phyloP scores from a whole-genome alignment of 352 stramenopile species.

The Stramenopiles sp. region DNA sequence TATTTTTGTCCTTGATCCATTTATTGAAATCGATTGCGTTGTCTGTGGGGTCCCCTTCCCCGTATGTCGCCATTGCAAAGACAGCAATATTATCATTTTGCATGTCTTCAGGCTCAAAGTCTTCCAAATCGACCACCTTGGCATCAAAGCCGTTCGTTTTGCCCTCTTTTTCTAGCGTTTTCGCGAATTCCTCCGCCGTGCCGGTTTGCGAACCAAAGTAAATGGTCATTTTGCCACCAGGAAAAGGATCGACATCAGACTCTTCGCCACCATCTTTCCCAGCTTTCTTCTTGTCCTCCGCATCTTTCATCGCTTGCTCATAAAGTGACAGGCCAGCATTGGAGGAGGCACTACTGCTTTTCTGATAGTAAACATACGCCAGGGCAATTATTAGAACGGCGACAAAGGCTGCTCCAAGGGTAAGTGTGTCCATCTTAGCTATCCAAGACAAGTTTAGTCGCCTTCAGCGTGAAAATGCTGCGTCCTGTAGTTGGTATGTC shows the following conservation, averaged over 20 bases:
- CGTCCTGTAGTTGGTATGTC: too few species aligned
- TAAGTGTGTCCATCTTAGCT: too few species aligned
- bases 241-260: background rate
- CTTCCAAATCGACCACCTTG: background rate
- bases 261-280: background rate
- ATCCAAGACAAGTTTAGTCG: too few species aligned
- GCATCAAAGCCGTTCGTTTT: background rate
- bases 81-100: constrained; percentile 36
- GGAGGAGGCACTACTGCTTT: background rate
- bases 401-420: too few species aligned
- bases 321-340: background rate
- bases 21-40: constrained; percentile 80
- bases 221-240: background rate
- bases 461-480: too few species aligned
- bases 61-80: constrained; percentile 90
- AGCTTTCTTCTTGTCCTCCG: background rate
- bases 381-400: background rate
- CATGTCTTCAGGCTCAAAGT: background rate
- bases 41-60: constrained; percentile 91
- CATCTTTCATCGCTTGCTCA: background rate
- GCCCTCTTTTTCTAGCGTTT: background rate
- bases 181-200: background rate
- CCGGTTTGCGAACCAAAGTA: constrained; percentile 5
- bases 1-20: constrained; percentile 63
- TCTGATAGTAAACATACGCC: background rate